Percentiles rank a stretch among this genome's conserved stretches.
Conservation (phyloP, 345 rosid species). For the Durio zibethinus region DNA sequence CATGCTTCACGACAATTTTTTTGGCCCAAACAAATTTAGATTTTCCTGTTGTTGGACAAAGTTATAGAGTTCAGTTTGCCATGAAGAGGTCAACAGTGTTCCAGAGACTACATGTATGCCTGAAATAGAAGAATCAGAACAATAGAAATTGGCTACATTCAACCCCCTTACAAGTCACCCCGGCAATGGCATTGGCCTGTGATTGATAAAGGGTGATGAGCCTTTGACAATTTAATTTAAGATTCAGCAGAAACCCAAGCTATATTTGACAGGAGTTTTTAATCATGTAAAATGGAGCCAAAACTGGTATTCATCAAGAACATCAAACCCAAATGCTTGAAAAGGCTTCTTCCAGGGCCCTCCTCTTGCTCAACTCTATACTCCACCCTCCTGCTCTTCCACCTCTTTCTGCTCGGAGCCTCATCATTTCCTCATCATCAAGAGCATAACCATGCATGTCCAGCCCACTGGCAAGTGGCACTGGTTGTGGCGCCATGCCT, state of each 20-base stretch:
- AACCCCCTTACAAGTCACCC: neutral
- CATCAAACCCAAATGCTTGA: constrained; percentile 75
- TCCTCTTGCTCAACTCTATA: constrained; percentile 71
- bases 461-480: constrained; percentile 50
- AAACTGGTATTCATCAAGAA: neutral
- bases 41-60: neutral
- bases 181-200: neutral
- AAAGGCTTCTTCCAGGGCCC: constrained; percentile 93
- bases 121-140: neutral
- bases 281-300: neutral
- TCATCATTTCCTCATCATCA: constrained; percentile 70
- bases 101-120: neutral
- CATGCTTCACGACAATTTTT: neutral
- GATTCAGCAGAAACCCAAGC: neutral
- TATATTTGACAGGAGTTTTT: neutral
- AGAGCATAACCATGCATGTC: constrained; percentile 53
- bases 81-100: neutral
- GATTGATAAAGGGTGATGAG: neutral
- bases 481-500: constrained; percentile 76
- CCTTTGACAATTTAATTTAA: neutral
- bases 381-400: constrained; percentile 87
- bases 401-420: constrained; percentile 74
- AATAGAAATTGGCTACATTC: neutral
- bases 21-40: neutral
- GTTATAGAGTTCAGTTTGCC: neutral